Conservation (phyloP, 768 basidiomycete genomes). For the Tephrocybe rancida region DNA sequence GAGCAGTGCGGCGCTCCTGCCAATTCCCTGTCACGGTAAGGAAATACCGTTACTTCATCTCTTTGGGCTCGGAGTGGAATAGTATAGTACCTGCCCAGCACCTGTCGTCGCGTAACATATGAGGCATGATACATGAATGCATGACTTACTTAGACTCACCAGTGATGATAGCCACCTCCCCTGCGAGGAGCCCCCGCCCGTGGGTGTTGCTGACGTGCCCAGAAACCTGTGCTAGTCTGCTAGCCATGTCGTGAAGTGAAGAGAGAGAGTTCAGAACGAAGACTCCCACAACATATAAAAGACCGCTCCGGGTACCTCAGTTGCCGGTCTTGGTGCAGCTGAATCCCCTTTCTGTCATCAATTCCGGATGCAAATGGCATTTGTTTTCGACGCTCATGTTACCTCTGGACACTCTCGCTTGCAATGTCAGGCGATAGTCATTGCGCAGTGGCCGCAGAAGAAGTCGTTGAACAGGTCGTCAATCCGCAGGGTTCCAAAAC, state of each 20-base stretch:
- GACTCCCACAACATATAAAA: background rate
- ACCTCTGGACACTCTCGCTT: no score
- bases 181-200: conserved; percentile 63
- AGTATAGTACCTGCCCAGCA: conserved; percentile 65
- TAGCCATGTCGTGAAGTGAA: conserved; percentile 39
- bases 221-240: conserved; percentile 69
- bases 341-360: no score
- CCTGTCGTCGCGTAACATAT: conserved; percentile 36
- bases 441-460: no score
- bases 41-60: background rate
- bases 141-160: no score
- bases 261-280: background rate
- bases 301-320: conserved; percentile 10
- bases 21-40: conserved; percentile 65
- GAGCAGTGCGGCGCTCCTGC: conserved; percentile 69
- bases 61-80: background rate
- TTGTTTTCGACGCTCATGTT: no score
- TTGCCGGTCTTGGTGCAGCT: background rate
- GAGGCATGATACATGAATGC: no score
- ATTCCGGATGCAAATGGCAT: no score
- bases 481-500: no score
- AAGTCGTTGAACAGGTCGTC: no score
- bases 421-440: no score
- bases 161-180: conserved; percentile 86
- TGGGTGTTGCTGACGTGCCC: conserved; percentile 63